Evolutionary conservation across 1,284 basidiomycete species (phyloP), one percentile per base, ranked within the genome.

Genomic region (Blastosporella zonata): DNA sequence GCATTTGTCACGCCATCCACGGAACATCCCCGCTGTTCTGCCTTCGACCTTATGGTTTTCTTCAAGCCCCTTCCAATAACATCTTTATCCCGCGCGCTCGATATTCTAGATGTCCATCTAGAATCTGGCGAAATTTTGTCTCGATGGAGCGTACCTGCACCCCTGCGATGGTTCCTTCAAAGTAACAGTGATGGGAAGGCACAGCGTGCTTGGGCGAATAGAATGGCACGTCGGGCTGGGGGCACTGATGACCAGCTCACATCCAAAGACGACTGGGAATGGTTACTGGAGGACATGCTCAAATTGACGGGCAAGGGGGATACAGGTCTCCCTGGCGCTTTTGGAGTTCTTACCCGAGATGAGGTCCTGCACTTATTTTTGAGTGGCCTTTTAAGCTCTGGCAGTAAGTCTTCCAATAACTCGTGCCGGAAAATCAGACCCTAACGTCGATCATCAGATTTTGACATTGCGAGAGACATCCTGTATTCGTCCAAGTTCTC

Each of bases 41-140:
- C 92, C 5, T 70, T 78, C n/a, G 90, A 94, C 54, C 72, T 96
- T 6, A 71, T 88, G 54, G 56, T 85, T n/a, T 92, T 93, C 71
- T 92, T 93, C 72, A 76, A 79, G 50, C 86, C 90, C 13, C 73
- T 96, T 10, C 81, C 84, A 0, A 69, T 84, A 17, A 68, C 79
- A 3, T 83, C 88, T 0, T 72, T 97, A 3, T 93, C 92, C 0
- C 79, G 82, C 41, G 83, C 87, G 6, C 77, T 97, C 27, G 94
- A 97, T 63, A 82, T 93, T 41, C 77, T 97, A 40, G 94, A 97
- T 66, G 81, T 95, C 1, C 93, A 97, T 65, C 77, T 97, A n/a
- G 90, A 94, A 62, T 87, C 88, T 0, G 93, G 91, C 12, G 94
- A 97, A 68, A 90, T 93, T 40, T 72, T 97, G 17, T 79, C 90